These are phyloP conservation scores for Chaetoscypha palmicola DNA, from an alignment of 2,329 filamentous ascomycete genomes.

Conservation along the genomic window DNA sequence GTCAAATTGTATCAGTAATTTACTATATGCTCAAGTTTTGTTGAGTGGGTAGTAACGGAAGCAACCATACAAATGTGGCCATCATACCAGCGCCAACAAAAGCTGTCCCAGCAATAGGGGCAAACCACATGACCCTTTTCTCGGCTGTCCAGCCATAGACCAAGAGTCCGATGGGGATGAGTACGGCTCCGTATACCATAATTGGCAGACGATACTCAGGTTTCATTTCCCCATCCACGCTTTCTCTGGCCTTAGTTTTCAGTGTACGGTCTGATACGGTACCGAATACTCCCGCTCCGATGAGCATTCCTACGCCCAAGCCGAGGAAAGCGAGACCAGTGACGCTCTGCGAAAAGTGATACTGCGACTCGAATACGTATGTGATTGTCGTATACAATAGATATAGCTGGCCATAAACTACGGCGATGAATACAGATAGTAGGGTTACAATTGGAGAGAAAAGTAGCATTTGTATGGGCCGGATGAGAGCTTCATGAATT, in stretches of 20 bases:
- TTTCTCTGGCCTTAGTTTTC: neutral
- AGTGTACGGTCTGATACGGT: slow-evolving; percentile 33
- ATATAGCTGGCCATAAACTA: slow-evolving; percentile 46
- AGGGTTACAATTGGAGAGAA: slow-evolving; percentile 33
- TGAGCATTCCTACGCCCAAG: slow-evolving; percentile 35
- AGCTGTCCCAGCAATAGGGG: slow-evolving; percentile 33
- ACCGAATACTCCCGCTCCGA: slow-evolving; percentile 36
- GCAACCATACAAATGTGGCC: slow-evolving; percentile 28
- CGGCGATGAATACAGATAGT: slow-evolving; percentile 41
- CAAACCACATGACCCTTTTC: slow-evolving; percentile 35
- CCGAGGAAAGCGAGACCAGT: slow-evolving; percentile 37
- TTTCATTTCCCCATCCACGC: slow-evolving; percentile 5
- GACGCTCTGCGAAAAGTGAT: slow-evolving; percentile 35
- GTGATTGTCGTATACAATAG: slow-evolving; percentile 44
- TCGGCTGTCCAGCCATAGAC: slow-evolving; percentile 43
- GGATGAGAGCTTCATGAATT: slow-evolving; percentile 23
- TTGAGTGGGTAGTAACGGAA: neutral
- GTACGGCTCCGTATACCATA: slow-evolving; percentile 33
- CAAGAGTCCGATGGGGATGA: slow-evolving; percentile 40
- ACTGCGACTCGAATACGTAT: slow-evolving; percentile 39
- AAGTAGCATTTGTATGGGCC: slow-evolving; percentile 39
- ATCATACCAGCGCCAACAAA: slow-evolving; percentile 38
- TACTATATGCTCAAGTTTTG: neutral
- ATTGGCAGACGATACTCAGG: slow-evolving; percentile 37
- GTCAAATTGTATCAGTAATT: neutral